Percentiles rank a stretch among this genome's conserved stretches.
phyloP scores from a whole-genome alignment of 176 grass and related monocot genomes.

The Chrysopogon serrulatus region DNA sequence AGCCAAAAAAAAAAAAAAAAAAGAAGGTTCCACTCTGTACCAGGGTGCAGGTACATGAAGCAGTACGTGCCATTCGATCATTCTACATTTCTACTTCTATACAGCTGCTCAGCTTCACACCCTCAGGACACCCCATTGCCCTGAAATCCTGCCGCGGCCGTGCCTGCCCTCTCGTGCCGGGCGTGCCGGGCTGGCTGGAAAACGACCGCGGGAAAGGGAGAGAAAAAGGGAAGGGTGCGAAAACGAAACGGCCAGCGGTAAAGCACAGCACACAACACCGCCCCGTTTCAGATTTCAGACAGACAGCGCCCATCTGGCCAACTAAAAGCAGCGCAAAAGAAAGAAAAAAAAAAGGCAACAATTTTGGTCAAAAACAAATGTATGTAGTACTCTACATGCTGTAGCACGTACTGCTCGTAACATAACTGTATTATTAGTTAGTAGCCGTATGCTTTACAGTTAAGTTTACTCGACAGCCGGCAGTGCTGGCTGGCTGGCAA shows the following conservation, averaged over 20 bases:
- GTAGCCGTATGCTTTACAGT: not conserved
- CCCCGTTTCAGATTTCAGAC: not conserved
- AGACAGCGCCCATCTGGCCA: not conserved
- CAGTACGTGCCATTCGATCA: not conserved
- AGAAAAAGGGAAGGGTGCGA: not conserved
- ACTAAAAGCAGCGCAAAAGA: not conserved
- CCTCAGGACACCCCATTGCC: not conserved
- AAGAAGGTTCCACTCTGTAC: no score
- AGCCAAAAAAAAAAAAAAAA: no score
- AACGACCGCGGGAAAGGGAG: not conserved
- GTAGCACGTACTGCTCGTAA: not conserved
- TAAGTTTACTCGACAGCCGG: not conserved
- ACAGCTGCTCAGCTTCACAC: not conserved
- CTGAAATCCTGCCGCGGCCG: not conserved
- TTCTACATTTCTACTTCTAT: no score
- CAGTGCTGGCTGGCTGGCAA: not conserved
- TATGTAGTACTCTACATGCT: not conserved
- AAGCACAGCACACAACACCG: not conserved
- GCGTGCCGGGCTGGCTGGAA: not conserved
- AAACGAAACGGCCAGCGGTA: not conserved
- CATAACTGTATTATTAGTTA: not conserved
- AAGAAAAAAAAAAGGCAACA: not conserved
- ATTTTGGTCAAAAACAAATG: not conserved
- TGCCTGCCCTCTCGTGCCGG: not conserved
- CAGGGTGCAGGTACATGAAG: not conserved